Evolutionary conservation across 805 yeast species (phyloP).

Genomic region (Suhomyces kilbournensis): DNA sequence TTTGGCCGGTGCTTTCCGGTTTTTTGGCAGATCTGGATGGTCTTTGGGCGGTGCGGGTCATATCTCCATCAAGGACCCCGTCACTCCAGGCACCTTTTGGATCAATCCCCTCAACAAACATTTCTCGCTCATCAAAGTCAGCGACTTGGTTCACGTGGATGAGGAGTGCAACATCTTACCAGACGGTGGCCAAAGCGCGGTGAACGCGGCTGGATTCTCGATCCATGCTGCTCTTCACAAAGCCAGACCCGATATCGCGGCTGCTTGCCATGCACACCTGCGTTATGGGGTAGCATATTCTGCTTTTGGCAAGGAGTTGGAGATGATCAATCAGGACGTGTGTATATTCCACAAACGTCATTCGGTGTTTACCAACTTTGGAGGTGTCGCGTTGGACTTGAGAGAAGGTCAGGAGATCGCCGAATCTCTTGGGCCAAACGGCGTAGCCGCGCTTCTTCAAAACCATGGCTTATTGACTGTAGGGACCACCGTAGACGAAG

Average conservation of each 20-base stretch:
- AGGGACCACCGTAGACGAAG: constrained; percentile 71
- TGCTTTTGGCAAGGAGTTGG: constrained; percentile 44
- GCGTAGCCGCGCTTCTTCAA: constrained; percentile 57
- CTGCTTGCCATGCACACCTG: constrained; percentile 43
- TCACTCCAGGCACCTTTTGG: constrained; percentile 80
- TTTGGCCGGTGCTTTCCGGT: constrained; percentile 82
- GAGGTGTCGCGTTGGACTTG: constrained; percentile 72
- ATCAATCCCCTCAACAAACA: constrained; percentile 85
- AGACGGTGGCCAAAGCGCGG: constrained; percentile 37
- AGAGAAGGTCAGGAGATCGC: constrained; percentile 66
- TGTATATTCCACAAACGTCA: constrained; percentile 66
- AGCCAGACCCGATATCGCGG: constrained; percentile 37
- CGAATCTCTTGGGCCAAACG: constrained; percentile 51
- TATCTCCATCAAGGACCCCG: constrained; percentile 81
- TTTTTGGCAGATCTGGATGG: constrained; percentile 75
- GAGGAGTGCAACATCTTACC: constrained; percentile 35
- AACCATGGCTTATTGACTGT: constrained; percentile 75
- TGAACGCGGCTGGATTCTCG: constrained; percentile 42
- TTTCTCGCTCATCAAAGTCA: constrained; percentile 44
- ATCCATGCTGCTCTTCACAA: constrained; percentile 40
- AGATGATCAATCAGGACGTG: constrained; percentile 78
- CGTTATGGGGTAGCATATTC: constrained; percentile 39
- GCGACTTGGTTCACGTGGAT: constrained; percentile 40
- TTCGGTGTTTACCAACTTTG: constrained; percentile 64
- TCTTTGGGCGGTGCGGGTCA: constrained; percentile 84